phyloP scores from a whole-genome alignment of 495 filamentous ascomycete genomes.

The Neurospora sp. region DNA sequence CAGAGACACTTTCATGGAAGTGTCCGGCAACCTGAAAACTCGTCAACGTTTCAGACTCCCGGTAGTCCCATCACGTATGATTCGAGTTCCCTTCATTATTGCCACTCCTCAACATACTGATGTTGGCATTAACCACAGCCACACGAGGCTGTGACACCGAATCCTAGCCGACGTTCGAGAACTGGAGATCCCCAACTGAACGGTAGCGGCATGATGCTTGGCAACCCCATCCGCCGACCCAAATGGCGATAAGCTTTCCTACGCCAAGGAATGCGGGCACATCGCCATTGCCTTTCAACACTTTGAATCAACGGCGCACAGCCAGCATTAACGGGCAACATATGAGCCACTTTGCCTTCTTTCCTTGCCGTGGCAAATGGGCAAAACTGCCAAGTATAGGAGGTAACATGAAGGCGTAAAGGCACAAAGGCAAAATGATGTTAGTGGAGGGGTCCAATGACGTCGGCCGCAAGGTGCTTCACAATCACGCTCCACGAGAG shows the following conservation, averaged over 20 bases:
- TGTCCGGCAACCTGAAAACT: background rate
- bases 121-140: background rate
- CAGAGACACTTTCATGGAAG: background rate
- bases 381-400: background rate
- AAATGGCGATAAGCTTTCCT: background rate
- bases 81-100: background rate
- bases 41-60: background rate
- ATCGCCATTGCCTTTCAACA: background rate
- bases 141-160: background rate
- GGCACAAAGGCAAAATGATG: background rate
- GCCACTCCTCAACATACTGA: background rate
- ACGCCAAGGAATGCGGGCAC: background rate
- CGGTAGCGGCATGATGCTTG: background rate
- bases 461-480: slow-evolving; percentile 14
- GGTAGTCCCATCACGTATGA: background rate
- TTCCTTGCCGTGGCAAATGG: background rate
- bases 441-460: slow-evolving; percentile 17
- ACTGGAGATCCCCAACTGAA: background rate
- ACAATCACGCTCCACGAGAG: slow-evolving; percentile 7
- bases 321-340: background rate
- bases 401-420: background rate
- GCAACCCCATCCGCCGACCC: background rate
- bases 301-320: background rate
- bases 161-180: background rate
- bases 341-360: background rate